Conservation (phyloP, 345 rosid genomes). For the Gossypium raimondii region DNA sequence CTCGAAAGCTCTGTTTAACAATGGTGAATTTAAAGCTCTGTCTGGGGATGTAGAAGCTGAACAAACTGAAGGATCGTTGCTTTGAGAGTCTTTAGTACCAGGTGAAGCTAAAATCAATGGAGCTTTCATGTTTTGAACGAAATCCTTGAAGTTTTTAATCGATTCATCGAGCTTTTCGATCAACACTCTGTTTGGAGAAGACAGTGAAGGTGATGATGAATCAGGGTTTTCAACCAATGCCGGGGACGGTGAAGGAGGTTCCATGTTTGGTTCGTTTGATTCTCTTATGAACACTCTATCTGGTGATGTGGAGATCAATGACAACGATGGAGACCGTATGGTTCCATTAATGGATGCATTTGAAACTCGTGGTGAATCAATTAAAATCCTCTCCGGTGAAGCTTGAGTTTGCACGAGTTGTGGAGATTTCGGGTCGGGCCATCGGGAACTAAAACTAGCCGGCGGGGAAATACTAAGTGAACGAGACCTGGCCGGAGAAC, state of each 20-base stretch:
- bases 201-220: slow-evolving; percentile 30
- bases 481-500: slow-evolving; percentile 70
- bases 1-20: slow-evolving; percentile 33
- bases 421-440: slow-evolving; percentile 50
- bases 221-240: background rate
- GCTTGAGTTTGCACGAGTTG: slow-evolving; percentile 22
- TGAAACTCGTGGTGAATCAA: slow-evolving; percentile 22
- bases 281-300: slow-evolving; percentile 24
- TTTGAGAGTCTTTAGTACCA: background rate
- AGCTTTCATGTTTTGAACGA: slow-evolving; percentile 17
- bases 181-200: slow-evolving; percentile 27
- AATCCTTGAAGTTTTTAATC: slow-evolving; percentile 14
- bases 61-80: background rate
- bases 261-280: slow-evolving; percentile 10
- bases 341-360: slow-evolving; percentile 13
- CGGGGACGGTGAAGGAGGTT: slow-evolving; percentile 25
- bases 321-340: slow-evolving; percentile 32
- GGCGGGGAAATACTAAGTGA: slow-evolving; percentile 80
- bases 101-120: slow-evolving; percentile 3
- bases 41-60: slow-evolving; percentile 40
- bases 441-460: slow-evolving; percentile 51
- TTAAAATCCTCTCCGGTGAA: slow-evolving; percentile 16
- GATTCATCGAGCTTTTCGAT: slow-evolving; percentile 13
- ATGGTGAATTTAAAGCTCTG: slow-evolving; percentile 32
- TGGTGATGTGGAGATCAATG: slow-evolving; percentile 38